Conservation (phyloP, 345 rosid genomes). For the Pistacia vera region DNA sequence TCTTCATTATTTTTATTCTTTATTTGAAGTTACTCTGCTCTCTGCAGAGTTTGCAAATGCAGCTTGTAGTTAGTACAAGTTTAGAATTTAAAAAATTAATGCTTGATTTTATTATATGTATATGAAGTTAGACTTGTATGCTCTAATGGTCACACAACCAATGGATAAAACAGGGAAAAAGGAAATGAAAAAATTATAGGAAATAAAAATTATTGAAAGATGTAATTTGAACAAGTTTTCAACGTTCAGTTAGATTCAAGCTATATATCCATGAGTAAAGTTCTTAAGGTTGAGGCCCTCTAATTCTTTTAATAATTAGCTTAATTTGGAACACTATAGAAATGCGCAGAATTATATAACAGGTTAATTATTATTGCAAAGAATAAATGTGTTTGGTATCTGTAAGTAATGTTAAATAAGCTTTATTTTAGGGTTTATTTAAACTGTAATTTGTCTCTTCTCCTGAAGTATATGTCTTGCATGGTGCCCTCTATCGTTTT, state of each 20-base stretch:
- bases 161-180: background rate
- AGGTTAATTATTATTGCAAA: background rate
- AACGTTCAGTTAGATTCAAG: background rate
- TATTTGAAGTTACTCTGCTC: background rate
- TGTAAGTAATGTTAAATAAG: background rate
- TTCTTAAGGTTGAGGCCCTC: background rate
- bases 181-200: background rate
- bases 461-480: background rate
- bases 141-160: background rate
- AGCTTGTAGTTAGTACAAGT: background rate
- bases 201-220: background rate
- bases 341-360: background rate
- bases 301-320: background rate
- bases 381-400: background rate
- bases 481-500: background rate
- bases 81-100: background rate
- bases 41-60: background rate
- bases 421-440: background rate
- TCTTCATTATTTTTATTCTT: background rate
- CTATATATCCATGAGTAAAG: background rate
- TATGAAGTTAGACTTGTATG: background rate
- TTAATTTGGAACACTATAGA: background rate
- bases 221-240: background rate
- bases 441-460: background rate
- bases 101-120: background rate